A percentile compares a stretch with the other conserved stretches of the same genome.
These are phyloP conservation scores for Pinus albicaulis DNA, from an alignment of 75 land plant genomes.

Conservation along the genomic window DNA sequence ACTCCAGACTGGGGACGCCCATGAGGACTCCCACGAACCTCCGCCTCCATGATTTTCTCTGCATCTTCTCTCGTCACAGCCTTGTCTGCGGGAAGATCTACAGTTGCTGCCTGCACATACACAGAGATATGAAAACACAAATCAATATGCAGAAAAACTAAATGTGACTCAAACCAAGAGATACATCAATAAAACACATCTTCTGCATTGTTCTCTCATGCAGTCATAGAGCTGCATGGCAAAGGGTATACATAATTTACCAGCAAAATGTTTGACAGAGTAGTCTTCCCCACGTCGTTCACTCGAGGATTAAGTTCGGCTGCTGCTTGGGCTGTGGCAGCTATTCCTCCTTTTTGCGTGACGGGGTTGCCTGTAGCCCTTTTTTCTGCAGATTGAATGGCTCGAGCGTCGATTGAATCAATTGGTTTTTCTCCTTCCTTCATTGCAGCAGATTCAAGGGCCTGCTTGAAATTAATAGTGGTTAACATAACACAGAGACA, in stretches of 20 bases:
- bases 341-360: constrained; percentile 45
- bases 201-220: neutral
- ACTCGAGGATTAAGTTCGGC: constrained; percentile 36
- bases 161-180: neutral
- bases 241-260: neutral
- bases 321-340: constrained; percentile 66
- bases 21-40: constrained; percentile 40
- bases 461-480: constrained; percentile 17
- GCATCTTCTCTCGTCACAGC: constrained; percentile 65
- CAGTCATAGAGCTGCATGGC: neutral
- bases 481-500: too few species aligned
- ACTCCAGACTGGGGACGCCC: constrained; percentile 42
- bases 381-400: constrained; percentile 68
- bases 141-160: too few species aligned
- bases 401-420: constrained; percentile 65
- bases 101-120: constrained; percentile 46
- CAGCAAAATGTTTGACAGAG: neutral
- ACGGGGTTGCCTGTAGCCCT: constrained; percentile 54
- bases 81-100: constrained; percentile 51
- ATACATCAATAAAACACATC: neutral
- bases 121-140: neutral
- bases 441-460: constrained; percentile 55
- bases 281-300: neutral
- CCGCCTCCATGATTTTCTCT: constrained; percentile 54
- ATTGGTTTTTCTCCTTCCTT: constrained; percentile 55